Conservation (phyloP, 169 alveolate species). For the Plasmodium yoelii region DNA sequence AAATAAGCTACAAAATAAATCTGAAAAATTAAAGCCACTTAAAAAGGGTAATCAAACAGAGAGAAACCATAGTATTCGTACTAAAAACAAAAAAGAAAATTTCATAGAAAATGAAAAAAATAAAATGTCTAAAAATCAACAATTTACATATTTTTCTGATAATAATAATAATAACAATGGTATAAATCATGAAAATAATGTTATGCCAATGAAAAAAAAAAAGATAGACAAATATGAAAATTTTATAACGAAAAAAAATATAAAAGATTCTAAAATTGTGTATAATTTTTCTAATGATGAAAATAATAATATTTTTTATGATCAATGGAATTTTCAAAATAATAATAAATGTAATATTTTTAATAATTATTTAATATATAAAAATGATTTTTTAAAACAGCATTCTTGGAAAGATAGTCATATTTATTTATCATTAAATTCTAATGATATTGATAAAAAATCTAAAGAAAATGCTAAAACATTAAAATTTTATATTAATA, state of each 20-base stretch:
- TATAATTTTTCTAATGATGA: no score
- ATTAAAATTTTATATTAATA: conserved; percentile 40
- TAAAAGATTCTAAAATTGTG: no score
- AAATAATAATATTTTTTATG: no score
- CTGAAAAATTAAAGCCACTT: not conserved
- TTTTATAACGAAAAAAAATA: no score
- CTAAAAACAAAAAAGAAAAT: no score
- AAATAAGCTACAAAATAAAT: conserved; percentile 16
- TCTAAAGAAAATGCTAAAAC: conserved; percentile 16
- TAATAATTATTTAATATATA: conserved; percentile 63
- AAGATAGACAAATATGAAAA: no score
- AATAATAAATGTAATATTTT: conserved; percentile 21
- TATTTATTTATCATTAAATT: conserved; percentile 33
- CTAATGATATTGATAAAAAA: not conserved
- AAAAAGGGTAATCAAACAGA: not conserved
- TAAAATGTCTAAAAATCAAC: not conserved
- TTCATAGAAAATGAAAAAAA: not conserved
- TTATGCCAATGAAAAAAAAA: no score
- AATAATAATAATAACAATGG: no score
- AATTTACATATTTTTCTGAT: no score
- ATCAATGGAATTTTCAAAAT: not conserved
- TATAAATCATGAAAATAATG: no score
- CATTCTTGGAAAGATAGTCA: conserved; percentile 57
- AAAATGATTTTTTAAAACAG: conserved; percentile 46
- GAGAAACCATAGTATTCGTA: not conserved